These are phyloP conservation scores for Mortierella sp. DNA, from an alignment of 371 early-diverging fungal species.

Conservation along the genomic window DNA sequence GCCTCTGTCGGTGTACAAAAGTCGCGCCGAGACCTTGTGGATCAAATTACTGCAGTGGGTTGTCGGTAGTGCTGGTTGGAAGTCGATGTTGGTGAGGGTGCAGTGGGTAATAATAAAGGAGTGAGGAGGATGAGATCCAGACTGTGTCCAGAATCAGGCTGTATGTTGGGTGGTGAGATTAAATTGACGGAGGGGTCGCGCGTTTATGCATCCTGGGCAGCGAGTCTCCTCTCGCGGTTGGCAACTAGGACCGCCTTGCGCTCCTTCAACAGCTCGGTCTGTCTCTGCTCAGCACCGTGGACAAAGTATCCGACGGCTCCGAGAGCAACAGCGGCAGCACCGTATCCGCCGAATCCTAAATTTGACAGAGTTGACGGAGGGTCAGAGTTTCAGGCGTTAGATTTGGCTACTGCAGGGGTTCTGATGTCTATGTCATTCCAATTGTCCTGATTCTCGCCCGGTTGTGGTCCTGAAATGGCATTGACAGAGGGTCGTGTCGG, in stretches of 20 bases:
- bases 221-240: slow-evolving; percentile 55
- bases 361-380: not conserved
- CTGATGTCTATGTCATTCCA: not conserved
- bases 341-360: slow-evolving; percentile 58
- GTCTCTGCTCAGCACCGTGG: slow-evolving; percentile 53
- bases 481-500: not conserved
- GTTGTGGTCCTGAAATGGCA: not conserved
- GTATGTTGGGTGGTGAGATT: not conserved
- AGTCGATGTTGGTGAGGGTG: not conserved
- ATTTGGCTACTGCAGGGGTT: no score
- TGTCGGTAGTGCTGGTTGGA: not conserved
- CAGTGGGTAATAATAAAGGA: not conserved
- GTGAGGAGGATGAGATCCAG: slow-evolving; percentile 2
- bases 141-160: not conserved
- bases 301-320: slow-evolving; percentile 52
- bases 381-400: not conserved
- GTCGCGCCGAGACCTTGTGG: not conserved
- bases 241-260: slow-evolving; percentile 52
- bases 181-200: not conserved
- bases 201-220: slow-evolving; percentile 46
- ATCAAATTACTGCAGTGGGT: not conserved
- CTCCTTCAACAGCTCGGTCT: slow-evolving; percentile 58
- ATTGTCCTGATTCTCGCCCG: not conserved
- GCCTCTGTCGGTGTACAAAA: not conserved
- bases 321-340: slow-evolving; percentile 43